These are phyloP conservation scores for Cystobasidium slooffiae DNA, from an alignment of 1,284 basidiomycete genomes.

Conservation along the genomic window DNA sequence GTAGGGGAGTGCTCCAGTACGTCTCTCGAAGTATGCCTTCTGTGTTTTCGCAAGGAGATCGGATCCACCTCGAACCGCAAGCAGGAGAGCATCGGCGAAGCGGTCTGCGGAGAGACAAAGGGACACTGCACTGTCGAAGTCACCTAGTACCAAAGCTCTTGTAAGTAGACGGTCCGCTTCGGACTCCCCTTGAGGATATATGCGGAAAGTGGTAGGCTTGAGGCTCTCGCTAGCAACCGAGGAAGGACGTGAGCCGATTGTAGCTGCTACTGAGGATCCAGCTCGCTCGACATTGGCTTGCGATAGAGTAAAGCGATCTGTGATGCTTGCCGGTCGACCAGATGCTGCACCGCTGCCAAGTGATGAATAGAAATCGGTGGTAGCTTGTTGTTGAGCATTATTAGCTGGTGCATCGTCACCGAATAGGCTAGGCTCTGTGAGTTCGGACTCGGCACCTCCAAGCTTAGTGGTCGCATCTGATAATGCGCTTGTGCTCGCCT, in stretches of 20 bases:
- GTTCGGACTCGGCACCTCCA: constrained; percentile 63
- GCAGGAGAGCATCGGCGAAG: constrained; percentile 90
- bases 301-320: constrained; percentile 31
- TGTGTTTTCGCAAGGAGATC: constrained; percentile 89
- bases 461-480: constrained; percentile 68
- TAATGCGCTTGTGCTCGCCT: constrained; percentile 65
- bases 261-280: constrained; percentile 88
- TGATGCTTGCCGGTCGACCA: constrained; percentile 59
- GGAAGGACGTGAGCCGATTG: constrained; percentile 81
- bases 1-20: constrained; percentile 78
- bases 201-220: constrained; percentile 76
- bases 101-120: constrained; percentile 87
- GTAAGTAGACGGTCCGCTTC: constrained; percentile 88
- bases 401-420: constrained; percentile 69
- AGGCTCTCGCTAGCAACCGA: constrained; percentile 76
- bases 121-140: constrained; percentile 90
- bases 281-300: constrained; percentile 60
- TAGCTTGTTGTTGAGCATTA: constrained; percentile 59
- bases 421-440: constrained; percentile 73
- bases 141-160: constrained; percentile 89
- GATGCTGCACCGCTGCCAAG: constrained; percentile 58
- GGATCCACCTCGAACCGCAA: constrained; percentile 87
- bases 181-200: constrained; percentile 85
- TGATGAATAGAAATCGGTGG: constrained; percentile 57
- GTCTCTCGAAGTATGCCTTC: constrained; percentile 88